Evolutionary conservation across 129 eudicot species (phyloP).

Genomic region (Lactuca sativa): DNA sequence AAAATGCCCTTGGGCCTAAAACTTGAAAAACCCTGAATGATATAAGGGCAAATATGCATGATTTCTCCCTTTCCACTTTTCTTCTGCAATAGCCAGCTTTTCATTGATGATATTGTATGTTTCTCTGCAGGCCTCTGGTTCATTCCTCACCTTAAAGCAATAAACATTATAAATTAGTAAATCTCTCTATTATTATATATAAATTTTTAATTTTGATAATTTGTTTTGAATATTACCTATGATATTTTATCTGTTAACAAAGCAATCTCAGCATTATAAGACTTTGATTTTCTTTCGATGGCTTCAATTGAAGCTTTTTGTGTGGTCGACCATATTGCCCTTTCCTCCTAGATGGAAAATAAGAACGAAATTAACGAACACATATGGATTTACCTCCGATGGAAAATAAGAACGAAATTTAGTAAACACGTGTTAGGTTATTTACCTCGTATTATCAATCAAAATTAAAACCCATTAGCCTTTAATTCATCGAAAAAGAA

Average conservation of each 20-base stretch:
- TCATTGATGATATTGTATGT: conserved; percentile 44
- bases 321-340: conserved; percentile 77
- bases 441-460: too few species aligned
- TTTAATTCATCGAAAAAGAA: too few species aligned
- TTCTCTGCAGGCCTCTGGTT: conserved; percentile 49
- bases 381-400: too few species aligned
- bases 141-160: conserved; percentile 48
- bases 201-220: too few species aligned
- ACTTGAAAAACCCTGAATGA: background rate
- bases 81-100: conserved; percentile 44
- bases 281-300: conserved; percentile 55
- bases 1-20: too few species aligned
- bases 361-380: too few species aligned
- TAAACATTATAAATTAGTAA: conserved; percentile 2
- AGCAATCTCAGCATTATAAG: conserved; percentile 46
- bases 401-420: too few species aligned
- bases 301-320: conserved; percentile 73
- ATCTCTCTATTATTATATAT: background rate
- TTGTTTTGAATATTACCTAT: conserved; percentile 39
- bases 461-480: too few species aligned
- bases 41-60: conserved; percentile 38
- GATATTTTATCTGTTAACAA: conserved; percentile 49
- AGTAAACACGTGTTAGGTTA: too few species aligned
- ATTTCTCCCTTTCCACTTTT: conserved; percentile 45
- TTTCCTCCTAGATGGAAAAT: conserved; percentile 64